Conservation (phyloP, 441 rosid species). For the Arabidopsis hybrid region DNA sequence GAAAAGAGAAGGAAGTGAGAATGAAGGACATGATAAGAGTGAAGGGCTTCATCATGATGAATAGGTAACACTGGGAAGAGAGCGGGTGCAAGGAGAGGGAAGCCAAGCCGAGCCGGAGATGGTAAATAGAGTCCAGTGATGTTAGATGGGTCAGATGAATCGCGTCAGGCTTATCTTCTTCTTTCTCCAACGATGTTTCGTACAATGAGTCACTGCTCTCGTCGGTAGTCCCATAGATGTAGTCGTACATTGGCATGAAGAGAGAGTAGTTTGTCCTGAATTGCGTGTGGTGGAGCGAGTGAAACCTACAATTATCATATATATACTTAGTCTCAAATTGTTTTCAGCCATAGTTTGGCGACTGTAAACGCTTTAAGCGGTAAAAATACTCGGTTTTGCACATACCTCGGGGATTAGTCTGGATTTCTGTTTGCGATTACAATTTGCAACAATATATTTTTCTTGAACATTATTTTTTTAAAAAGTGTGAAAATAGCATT, state of each 20-base stretch:
- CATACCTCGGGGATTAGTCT: neutral
- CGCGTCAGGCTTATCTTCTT: slow-evolving; percentile 52
- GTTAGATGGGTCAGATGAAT: slow-evolving; percentile 66
- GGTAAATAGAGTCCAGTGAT: slow-evolving; percentile 59
- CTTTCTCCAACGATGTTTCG: slow-evolving; percentile 46
- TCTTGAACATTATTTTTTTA: neutral
- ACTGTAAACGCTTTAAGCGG: neutral
- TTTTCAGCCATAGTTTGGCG: neutral
- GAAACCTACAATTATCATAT: slow-evolving; percentile 45
- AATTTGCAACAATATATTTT: neutral
- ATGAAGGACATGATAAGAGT: slow-evolving; percentile 42
- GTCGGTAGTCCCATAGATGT: slow-evolving; percentile 62
- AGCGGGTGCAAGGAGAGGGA: slow-evolving; percentile 57
- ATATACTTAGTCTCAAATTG: slow-evolving; percentile 13
- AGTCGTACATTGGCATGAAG: slow-evolving; percentile 76
- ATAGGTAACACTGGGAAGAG: slow-evolving; percentile 45
- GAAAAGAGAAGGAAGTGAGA: slow-evolving; percentile 41
- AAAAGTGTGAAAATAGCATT: neutral
- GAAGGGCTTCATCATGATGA: slow-evolving; percentile 54
- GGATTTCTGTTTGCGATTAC: neutral
- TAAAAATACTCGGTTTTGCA: neutral
- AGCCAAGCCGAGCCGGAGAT: slow-evolving; percentile 57
- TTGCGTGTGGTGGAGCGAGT: slow-evolving; percentile 75
- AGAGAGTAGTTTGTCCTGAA: slow-evolving; percentile 66
- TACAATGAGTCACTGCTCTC: slow-evolving; percentile 49